Evolutionary conservation across 176 grass and related monocot genomes (phyloP), one percentile per base, ranked within the genome.

Genomic region (Eragrostis nindensis): DNA sequence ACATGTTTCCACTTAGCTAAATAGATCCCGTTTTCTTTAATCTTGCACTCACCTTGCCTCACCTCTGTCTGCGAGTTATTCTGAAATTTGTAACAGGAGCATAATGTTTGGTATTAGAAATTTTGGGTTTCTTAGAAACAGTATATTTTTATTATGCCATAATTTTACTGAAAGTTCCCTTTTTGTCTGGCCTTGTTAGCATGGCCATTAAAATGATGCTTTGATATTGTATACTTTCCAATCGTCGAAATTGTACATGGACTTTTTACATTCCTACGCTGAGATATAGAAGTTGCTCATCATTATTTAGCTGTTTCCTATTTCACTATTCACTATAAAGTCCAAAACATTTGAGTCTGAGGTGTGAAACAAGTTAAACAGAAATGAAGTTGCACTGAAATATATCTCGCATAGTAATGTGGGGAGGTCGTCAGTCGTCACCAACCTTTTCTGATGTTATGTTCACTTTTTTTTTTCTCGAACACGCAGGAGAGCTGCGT

Each of bases 211-310:
- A 47, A 82, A 25, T 62, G 21, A 19, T 32, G 41, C 80, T 50
- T 63, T n/a, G 12, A 81, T 4, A 63, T 63, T 22, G 5, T 59
- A 59, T 6, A 78, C 11, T 78, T 82, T 63, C 21, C 16, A 19
- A 16, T 63, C 19, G 44, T 18, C 10, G 74, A 74, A 42, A 66
- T 54, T 11, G 45, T 17, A 24, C 45, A 64, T 8, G 26, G 40
- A 44, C 15, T n/a, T 21, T 83, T 14, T 12, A 65, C 21, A 6
- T 57, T 57, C 7, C 55, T 57, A 57, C 4, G 32, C 4, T 44
- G 22, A 44, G 36, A 11, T 66, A 32, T 5, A 42, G n/a, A 72
- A 62, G 22, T 2, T 43, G 5, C 36, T 66, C 4, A 25, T 55
- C 24, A 43, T 9, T 83, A 26, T 24, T 30, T 36, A 49, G 26